phyloP scores from a whole-genome alignment of 306 rosid species.

The Chamaecrista fasciculata region DNA sequence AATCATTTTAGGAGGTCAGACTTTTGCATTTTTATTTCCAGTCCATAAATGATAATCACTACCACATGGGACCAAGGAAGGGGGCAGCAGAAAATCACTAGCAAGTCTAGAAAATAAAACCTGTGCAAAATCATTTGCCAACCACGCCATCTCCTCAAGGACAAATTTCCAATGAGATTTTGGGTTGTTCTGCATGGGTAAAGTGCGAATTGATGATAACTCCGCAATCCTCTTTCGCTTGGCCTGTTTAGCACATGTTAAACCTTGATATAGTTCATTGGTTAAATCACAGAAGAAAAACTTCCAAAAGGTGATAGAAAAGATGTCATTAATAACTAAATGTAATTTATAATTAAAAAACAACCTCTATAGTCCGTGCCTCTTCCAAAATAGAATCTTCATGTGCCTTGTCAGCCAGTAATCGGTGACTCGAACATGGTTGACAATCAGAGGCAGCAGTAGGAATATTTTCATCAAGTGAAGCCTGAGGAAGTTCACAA shows the following conservation, averaged over 20 bases:
- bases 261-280: constrained; percentile 24
- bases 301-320: constrained; percentile 20
- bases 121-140: constrained; percentile 99
- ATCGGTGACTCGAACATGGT: constrained; percentile 35
- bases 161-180: constrained; percentile 96
- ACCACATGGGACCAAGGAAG: background rate
- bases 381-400: constrained; percentile 93
- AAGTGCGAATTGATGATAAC: constrained; percentile 68
- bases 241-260: constrained; percentile 55
- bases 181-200: constrained; percentile 48
- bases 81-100: background rate
- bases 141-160: constrained; percentile 96
- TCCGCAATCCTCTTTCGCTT: constrained; percentile 92
- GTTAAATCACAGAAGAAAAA: constrained; percentile 2
- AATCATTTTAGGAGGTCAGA: background rate
- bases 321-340: constrained; percentile 22
- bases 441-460: constrained; percentile 44
- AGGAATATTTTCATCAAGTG: constrained; percentile 36
- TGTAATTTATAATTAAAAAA: constrained; percentile 11
- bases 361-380: constrained; percentile 84
- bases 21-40: background rate
- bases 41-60: background rate
- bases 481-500: constrained; percentile 43
- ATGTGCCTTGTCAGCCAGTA: constrained; percentile 62
- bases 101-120: constrained; percentile 47